Percentiles rank a stretch among this genome's conserved stretches.
phyloP scores from a whole-genome alignment of 1,284 basidiomycete genomes.

The Tilletia horrida region DNA sequence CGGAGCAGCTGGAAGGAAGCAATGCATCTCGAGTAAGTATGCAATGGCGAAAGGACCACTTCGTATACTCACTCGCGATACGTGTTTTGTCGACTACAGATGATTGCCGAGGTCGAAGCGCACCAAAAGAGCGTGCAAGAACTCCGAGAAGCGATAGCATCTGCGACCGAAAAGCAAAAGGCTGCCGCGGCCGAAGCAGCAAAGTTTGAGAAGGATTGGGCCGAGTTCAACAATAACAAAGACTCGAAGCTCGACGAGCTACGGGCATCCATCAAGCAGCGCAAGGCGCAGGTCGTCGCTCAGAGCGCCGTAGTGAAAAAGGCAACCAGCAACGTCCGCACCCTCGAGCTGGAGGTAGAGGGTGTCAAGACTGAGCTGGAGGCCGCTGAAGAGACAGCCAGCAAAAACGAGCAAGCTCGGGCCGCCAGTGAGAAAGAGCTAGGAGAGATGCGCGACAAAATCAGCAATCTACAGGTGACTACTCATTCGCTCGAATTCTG shows the following conservation, averaged over 20 bases:
- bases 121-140: slow-evolving; percentile 68
- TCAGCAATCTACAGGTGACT: slow-evolving; percentile 62
- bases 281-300: slow-evolving; percentile 77
- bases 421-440: slow-evolving; percentile 67
- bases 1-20: slow-evolving; percentile 81
- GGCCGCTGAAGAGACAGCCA: slow-evolving; percentile 63
- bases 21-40: slow-evolving; percentile 75
- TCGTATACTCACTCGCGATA: neutral
- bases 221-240: slow-evolving; percentile 96
- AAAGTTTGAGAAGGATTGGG: slow-evolving; percentile 92
- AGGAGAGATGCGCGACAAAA: slow-evolving; percentile 62
- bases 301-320: slow-evolving; percentile 76
- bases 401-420: slow-evolving; percentile 65
- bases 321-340: slow-evolving; percentile 83
- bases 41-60: neutral
- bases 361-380: slow-evolving; percentile 79
- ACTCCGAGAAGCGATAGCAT: slow-evolving; percentile 66
- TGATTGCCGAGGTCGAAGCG: slow-evolving; percentile 74
- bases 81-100: slow-evolving; percentile 58
- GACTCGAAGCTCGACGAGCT: slow-evolving; percentile 93
- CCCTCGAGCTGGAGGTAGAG: slow-evolving; percentile 79
- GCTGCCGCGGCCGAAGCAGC: slow-evolving; percentile 73
- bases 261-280: slow-evolving; percentile 72
- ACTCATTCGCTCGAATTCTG: too few species aligned
- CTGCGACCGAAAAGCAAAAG: slow-evolving; percentile 72